Evolutionary conservation across 1,139 yeast species (phyloP).

Genomic region (Ogataea hybrid): DNA sequence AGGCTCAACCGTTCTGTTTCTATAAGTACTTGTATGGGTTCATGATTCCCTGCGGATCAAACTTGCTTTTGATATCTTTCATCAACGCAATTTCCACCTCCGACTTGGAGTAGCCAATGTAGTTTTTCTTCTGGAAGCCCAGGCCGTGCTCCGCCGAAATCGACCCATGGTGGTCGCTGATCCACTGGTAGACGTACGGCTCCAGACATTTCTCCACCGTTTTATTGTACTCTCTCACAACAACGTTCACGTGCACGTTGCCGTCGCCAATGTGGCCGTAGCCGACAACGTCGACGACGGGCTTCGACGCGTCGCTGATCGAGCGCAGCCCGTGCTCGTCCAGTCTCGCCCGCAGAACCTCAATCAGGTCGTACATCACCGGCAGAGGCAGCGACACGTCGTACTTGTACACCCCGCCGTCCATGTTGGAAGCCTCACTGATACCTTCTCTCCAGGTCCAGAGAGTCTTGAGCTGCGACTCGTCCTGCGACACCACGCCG

Average conservation of each 20-base stretch:
- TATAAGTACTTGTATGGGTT: slow-evolving; percentile 85
- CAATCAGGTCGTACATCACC: slow-evolving; percentile 77
- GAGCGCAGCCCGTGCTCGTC: slow-evolving; percentile 58
- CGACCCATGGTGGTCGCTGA: slow-evolving; percentile 70
- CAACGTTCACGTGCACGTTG: slow-evolving; percentile 86
- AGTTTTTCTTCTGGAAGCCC: slow-evolving; percentile 93
- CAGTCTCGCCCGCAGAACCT: slow-evolving; percentile 62
- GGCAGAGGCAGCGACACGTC: slow-evolving; percentile 88
- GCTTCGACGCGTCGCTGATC: slow-evolving; percentile 56
- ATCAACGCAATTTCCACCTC: slow-evolving; percentile 67
- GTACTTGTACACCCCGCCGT: slow-evolving; percentile 95
- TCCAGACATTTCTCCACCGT: slow-evolving; percentile 76
- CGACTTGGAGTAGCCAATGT: slow-evolving; percentile 78
- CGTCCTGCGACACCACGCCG: slow-evolving; percentile 96
- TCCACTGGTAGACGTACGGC: slow-evolving; percentile 94
- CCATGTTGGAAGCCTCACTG: slow-evolving; percentile 82
- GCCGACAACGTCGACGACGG: slow-evolving; percentile 86
- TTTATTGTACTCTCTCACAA: slow-evolving; percentile 80
- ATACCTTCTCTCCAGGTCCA: slow-evolving; percentile 97
- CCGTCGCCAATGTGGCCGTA: slow-evolving; percentile 98
- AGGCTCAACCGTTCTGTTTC: not conserved
- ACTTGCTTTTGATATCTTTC: slow-evolving; percentile 71
- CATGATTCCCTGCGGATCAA: slow-evolving; percentile 86
- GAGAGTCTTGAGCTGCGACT: slow-evolving; percentile 72
- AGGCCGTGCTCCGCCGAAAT: slow-evolving; percentile 97